Conservation (phyloP, 2,329 filamentous ascomycete genomes). For the Helotiales sp. region DNA sequence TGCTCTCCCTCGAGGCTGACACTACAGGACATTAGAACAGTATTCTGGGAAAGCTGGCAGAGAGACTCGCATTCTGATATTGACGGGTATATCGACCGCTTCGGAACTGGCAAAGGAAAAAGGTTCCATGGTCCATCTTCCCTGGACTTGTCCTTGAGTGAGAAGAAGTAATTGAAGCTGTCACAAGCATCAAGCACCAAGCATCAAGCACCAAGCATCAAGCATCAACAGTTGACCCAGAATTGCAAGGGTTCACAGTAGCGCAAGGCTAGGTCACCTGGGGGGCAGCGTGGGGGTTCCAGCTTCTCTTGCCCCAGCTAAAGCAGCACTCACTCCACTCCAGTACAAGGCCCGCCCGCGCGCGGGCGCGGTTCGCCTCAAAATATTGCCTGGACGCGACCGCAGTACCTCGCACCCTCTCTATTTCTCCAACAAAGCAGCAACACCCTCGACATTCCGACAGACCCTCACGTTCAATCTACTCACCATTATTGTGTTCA, state of each 20-base stretch:
- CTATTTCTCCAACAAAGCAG: neutral
- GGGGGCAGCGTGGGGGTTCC: neutral
- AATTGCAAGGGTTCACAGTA: neutral
- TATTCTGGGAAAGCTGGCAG: neutral
- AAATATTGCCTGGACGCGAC: slow-evolving; percentile 18
- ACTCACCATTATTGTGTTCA: neutral
- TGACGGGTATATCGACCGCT: slow-evolving; percentile 75
- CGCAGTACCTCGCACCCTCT: neutral
- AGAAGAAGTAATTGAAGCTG: neutral
- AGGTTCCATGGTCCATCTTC: slow-evolving; percentile 73
- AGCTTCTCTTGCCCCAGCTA: too few relatives aligned
- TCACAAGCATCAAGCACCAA: slow-evolving; percentile 5
- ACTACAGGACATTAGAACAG: slow-evolving; percentile 50
- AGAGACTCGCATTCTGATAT: slow-evolving; percentile 62
- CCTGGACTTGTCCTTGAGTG: neutral
- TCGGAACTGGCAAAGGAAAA: slow-evolving; percentile 95
- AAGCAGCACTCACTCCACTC: slow-evolving; percentile 11
- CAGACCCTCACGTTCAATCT: neutral
- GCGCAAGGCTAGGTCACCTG: neutral
- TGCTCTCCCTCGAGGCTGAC: slow-evolving; percentile 80
- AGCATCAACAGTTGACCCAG: slow-evolving; percentile 4
- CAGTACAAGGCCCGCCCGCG: slow-evolving; percentile 1
- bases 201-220: slow-evolving; percentile 9
- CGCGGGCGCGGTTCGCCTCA: slow-evolving; percentile 3
- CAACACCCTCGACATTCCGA: neutral